Percentiles rank a stretch among this genome's conserved stretches.
Conservation (phyloP, 805 yeast species). For the Wickerhamomyces canadensis region DNA sequence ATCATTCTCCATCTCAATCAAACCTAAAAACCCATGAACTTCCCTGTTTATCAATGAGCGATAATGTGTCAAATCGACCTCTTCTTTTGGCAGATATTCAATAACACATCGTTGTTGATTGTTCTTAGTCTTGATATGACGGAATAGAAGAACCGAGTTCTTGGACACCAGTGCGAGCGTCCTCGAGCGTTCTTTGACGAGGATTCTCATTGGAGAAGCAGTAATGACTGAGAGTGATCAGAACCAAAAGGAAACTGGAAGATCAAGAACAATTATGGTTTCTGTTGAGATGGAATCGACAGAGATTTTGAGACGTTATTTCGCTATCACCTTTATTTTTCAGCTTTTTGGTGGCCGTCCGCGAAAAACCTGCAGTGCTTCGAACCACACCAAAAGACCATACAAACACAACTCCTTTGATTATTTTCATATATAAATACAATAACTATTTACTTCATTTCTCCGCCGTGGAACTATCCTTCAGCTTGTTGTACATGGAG, state of each 20-base stretch:
- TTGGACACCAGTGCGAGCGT: conserved; percentile 38
- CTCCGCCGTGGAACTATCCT: conserved; percentile 12
- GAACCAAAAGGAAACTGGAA: too few relatives aligned
- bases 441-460: conserved; percentile 2
- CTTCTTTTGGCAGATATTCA: conserved; percentile 38
- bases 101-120: conserved; percentile 38
- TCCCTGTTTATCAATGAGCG: conserved; percentile 39
- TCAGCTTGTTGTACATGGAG: conserved; percentile 69
- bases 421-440: not conserved
- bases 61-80: conserved; percentile 33
- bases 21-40: conserved; percentile 70
- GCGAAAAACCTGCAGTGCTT: too few relatives aligned
- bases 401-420: too few relatives aligned
- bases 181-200: conserved; percentile 30
- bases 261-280: too few relatives aligned
- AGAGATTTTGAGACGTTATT: too few relatives aligned
- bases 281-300: too few relatives aligned
- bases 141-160: conserved; percentile 41
- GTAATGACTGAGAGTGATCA: too few relatives aligned
- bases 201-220: conserved; percentile 29
- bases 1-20: conserved; percentile 63
- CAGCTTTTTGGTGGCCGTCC: too few relatives aligned
- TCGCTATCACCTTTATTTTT: too few relatives aligned
- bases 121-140: conserved; percentile 30
- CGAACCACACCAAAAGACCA: too few relatives aligned